These are phyloP conservation scores for Lactarius quietus DNA, from an alignment of 768 basidiomycete species.

Conservation along the genomic window DNA sequence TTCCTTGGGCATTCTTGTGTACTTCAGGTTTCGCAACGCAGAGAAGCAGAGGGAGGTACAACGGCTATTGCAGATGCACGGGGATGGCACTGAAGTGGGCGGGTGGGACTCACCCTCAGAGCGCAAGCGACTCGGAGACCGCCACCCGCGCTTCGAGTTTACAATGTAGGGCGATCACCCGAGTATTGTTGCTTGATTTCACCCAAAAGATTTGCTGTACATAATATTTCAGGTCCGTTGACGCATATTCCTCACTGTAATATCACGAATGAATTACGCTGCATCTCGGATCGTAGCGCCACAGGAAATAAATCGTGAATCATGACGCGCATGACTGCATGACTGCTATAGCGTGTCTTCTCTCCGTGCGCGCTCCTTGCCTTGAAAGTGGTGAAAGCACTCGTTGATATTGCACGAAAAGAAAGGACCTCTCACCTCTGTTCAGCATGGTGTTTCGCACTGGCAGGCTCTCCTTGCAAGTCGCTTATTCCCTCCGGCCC, in stretches of 20 bases:
- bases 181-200: neutral
- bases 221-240: neutral
- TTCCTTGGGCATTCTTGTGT: neutral
- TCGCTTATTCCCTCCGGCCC: neutral
- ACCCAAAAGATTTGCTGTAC: neutral
- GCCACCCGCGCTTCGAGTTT: neutral
- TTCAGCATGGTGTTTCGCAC: neutral
- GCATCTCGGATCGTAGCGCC: too few relatives aligned
- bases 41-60: conserved; percentile 2
- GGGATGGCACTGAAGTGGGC: neutral
- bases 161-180: too few relatives aligned
- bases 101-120: neutral
- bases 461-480: neutral
- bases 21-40: neutral
- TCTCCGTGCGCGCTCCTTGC: too few relatives aligned
- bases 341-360: too few relatives aligned
- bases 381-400: too few relatives aligned
- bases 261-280: too few relatives aligned
- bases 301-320: too few relatives aligned
- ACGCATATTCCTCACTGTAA: neutral
- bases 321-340: too few relatives aligned
- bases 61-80: conserved; percentile 5
- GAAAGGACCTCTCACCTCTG: neutral
- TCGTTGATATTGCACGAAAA: neutral
- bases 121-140: neutral